Conservation (phyloP, 352 stramenopile genomes). For the Pythium rhizo-oryzae region DNA sequence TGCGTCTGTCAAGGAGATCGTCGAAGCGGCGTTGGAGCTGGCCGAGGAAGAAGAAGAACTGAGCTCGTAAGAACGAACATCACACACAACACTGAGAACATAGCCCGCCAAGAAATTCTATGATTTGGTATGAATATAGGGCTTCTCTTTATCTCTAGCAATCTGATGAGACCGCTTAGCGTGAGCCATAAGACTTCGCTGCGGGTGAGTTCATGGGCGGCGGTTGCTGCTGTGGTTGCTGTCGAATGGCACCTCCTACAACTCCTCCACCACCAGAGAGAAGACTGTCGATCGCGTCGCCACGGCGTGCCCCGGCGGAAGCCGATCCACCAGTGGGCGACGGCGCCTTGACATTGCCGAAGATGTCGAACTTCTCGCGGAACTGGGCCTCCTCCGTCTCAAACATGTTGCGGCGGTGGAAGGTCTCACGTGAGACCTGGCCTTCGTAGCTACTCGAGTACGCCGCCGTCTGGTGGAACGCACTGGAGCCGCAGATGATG, state of each 20-base stretch:
- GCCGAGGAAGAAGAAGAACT: conserved; percentile 66
- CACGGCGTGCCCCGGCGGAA: conserved; percentile 1
- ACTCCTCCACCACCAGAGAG: conserved; percentile 18
- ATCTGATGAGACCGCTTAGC: not conserved
- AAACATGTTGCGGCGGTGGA: conserved; percentile 59
- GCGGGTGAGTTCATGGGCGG: conserved; percentile 1
- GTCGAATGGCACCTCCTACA: conserved; percentile 10
- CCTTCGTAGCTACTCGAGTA: conserved; percentile 71
- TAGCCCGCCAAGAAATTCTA: not conserved
- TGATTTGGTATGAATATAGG: conserved; percentile 1
- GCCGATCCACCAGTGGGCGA: conserved; percentile 25
- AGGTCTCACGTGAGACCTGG: conserved; percentile 47
- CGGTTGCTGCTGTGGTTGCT: conserved; percentile 3
- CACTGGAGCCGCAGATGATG: conserved; percentile 61
- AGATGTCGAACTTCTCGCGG: conserved; percentile 60
- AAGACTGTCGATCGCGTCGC: conserved; percentile 60
- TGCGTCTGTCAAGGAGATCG: conserved; percentile 44
- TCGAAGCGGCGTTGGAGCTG: conserved; percentile 62
- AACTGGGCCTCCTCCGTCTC: conserved; percentile 58
- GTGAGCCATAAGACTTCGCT: conserved; percentile 6
- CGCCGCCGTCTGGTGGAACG: conserved; percentile 57
- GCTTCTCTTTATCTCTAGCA: conserved; percentile 2
- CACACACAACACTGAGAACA: not conserved
- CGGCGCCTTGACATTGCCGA: conserved; percentile 55
- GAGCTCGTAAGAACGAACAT: conserved; percentile 19